Evolutionary conservation across 2,329 filamentous ascomycete species (phyloP), one percentile per base, ranked within the genome.

Genomic region (Cadophora malorum): DNA sequence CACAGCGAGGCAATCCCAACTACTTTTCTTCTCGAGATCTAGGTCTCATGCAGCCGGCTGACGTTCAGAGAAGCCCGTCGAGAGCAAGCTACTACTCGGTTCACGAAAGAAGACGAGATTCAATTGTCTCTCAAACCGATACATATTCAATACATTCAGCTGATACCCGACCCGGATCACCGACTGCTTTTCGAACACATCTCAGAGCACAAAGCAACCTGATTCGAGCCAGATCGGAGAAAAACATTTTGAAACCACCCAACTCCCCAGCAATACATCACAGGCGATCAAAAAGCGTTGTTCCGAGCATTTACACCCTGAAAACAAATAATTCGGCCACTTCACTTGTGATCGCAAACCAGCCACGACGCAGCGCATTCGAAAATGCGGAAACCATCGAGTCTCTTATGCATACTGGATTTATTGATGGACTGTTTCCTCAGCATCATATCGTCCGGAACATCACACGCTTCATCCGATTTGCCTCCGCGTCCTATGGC

Each of bases 401-500:
- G 28, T 61, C 61, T n/a, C 63, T 79, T n/a, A 73, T 71, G 35
- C 70, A 73, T 35, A 85, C 85, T 1, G 88, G 88, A 0, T 82
- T 80, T 58, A 81, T 89, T 1, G 82, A 85, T 41, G 86, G 86
- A 0, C 83, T 87, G 60, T 90, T 90, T 62, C 89, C 89, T 0
- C 78, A 81, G 4, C 83, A 83, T 38, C 88, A 89, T 71, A 80
- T 91, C 8, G 79, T 90, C 10, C 82, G 83, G 38, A 91, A 90
- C 73, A 86, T 90, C 28, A 85, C 85, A 2, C 82, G 88, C 45
- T 91, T 90, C 69, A 89, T 90, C 80, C 83, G 86, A 3, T 91
- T 89, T 73, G 88, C 88, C 0, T 90, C 88, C 1, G 88, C 89
- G 0, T 87, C 87, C 0, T 91, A 91, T 66, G 88, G 89, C 0